Conservation (phyloP, 768 basidiomycete species). For the Sporobolomyces phaffii region DNA sequence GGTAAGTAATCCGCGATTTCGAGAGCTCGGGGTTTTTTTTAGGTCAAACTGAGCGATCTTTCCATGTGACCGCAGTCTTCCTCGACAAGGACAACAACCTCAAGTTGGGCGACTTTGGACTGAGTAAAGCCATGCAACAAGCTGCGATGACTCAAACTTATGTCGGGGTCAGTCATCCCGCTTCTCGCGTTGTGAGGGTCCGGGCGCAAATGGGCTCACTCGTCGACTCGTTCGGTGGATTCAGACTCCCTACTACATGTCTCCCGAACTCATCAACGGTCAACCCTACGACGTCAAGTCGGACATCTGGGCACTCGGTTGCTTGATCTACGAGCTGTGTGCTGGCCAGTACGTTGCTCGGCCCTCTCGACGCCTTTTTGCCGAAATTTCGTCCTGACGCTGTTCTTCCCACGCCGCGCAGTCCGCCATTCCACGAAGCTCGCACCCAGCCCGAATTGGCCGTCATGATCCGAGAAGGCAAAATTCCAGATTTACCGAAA, state of each 20-base stretch:
- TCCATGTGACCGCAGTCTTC: constrained; percentile 63
- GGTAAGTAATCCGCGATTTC: constrained; percentile 60
- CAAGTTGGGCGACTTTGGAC: constrained; percentile 93
- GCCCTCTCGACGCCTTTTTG: background rate
- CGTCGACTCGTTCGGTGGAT: background rate
- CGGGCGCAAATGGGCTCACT: background rate
- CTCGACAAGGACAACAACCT: constrained; percentile 75
- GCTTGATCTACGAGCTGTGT: constrained; percentile 92
- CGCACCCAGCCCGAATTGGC: constrained; percentile 81
- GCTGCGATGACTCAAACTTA: constrained; percentile 92
- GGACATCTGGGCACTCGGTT: constrained; percentile 97
- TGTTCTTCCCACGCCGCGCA: background rate
- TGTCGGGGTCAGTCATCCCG: constrained; percentile 67
- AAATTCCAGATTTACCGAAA: constrained; percentile 82
- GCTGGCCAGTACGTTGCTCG: constrained; percentile 61
- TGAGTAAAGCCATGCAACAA: constrained; percentile 83
- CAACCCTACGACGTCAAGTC: constrained; percentile 96
- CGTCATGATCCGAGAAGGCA: constrained; percentile 70
- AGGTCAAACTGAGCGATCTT: too few relatives aligned
- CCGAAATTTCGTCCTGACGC: background rate
- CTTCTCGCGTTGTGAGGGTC: too few relatives aligned
- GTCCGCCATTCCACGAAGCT: constrained; percentile 84
- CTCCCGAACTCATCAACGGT: constrained; percentile 94
- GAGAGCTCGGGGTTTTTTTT: too few relatives aligned
- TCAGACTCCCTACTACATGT: constrained; percentile 99